A percentile compares a stretch with the other conserved stretches of the same genome.
Evolutionary conservation across 1,284 basidiomycete species (phyloP).

Genomic region (Austropuccinia psidii): DNA sequence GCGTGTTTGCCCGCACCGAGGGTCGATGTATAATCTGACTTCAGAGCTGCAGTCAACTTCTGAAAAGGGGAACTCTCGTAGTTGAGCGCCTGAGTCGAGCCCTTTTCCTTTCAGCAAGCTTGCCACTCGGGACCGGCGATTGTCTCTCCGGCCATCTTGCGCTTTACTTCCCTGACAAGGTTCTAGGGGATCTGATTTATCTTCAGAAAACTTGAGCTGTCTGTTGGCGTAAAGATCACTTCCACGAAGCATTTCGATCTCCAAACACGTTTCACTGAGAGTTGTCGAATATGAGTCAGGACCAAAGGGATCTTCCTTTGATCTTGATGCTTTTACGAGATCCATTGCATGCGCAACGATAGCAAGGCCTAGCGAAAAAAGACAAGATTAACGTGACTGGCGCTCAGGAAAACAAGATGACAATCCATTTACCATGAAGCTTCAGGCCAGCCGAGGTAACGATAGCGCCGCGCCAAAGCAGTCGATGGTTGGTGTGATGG

Average conservation of each 20-base stretch:
- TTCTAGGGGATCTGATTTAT: neutral
- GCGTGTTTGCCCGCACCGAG: slow-evolving; percentile 32
- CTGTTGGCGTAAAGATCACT: slow-evolving; percentile 19
- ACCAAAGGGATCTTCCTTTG: slow-evolving; percentile 22
- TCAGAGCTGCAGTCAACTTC: slow-evolving; percentile 30
- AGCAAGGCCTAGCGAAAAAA: slow-evolving; percentile 4
- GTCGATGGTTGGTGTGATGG: neutral
- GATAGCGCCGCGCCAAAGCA: slow-evolving; percentile 32
- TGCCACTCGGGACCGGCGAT: slow-evolving; percentile 17
- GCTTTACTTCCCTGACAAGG: neutral
- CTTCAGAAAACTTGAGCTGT: neutral
- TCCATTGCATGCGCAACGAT: slow-evolving; percentile 34
- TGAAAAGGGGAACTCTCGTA: slow-evolving; percentile 8
- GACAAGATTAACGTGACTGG: neutral
- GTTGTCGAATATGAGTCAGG: neutral
- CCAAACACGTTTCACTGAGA: slow-evolving; percentile 20
- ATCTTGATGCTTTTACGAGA: neutral
- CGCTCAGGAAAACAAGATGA: neutral
- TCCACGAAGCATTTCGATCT: slow-evolving; percentile 36
- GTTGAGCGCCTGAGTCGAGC: neutral
- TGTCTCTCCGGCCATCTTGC: neutral
- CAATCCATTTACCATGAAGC: slow-evolving; percentile 13
- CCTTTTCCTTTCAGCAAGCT: slow-evolving; percentile 33
- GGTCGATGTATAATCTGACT: slow-evolving; percentile 29
- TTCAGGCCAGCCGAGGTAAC: slow-evolving; percentile 12